phyloP scores from a whole-genome alignment of 352 stramenopile genomes.

The Elongisporangium undulatum region DNA sequence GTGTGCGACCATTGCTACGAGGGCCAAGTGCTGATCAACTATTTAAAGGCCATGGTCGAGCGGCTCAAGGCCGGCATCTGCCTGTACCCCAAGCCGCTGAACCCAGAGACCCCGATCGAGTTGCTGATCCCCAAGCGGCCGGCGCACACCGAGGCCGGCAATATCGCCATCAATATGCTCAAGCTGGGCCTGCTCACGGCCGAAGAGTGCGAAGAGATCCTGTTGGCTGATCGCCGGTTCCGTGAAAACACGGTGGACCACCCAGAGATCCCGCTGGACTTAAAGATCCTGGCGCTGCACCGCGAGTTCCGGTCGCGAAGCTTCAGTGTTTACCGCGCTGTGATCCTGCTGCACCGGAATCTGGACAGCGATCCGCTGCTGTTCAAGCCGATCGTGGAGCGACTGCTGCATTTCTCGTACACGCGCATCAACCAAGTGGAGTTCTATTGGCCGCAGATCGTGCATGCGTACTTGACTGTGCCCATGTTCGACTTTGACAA shows the following conservation, averaged over 20 bases:
- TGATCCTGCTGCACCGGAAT: conserved; percentile 83
- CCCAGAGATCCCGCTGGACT: conserved; percentile 76
- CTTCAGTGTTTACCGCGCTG: conserved; percentile 80
- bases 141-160: conserved; percentile 72
- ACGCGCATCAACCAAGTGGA: conserved; percentile 89
- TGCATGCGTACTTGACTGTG: conserved; percentile 85
- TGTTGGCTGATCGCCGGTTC: conserved; percentile 79
- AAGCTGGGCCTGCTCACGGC: conserved; percentile 80
- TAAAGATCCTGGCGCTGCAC: conserved; percentile 83
- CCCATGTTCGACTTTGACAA: conserved; percentile 90
- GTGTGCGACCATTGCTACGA: conserved; percentile 84
- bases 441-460: conserved; percentile 90
- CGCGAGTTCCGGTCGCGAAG: conserved; percentile 80
- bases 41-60: conserved; percentile 81
- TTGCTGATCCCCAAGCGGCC: conserved; percentile 86
- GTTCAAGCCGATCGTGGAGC: conserved; percentile 86
- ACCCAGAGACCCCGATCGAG: conserved; percentile 80
- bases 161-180: conserved; percentile 86
- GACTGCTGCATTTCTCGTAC: conserved; percentile 82
- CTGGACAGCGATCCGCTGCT: conserved; percentile 81
- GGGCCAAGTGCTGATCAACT: conserved; percentile 82
- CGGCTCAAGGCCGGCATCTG: conserved; percentile 83
- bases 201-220: conserved; percentile 85
- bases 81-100: conserved; percentile 81
- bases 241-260: conserved; percentile 82